These are phyloP conservation scores for Cytospora paraplurivora DNA, from an alignment of 2,329 filamentous ascomycete species.

Conservation along the genomic window DNA sequence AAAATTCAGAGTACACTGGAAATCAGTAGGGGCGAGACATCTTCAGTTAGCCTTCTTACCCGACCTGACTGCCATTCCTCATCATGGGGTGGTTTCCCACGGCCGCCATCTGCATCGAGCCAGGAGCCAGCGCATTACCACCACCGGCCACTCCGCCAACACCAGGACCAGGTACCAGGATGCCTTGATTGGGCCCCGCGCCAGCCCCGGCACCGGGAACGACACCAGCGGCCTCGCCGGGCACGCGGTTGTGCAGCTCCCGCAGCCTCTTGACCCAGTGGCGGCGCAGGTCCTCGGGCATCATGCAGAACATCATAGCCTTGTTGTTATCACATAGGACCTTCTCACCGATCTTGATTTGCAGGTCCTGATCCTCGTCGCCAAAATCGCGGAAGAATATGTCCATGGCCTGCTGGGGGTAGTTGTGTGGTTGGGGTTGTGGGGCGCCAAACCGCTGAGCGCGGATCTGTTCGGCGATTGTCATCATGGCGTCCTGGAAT, in stretches of 20 bases:
- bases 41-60: slow-evolving; percentile 1
- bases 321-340: slow-evolving; percentile 61
- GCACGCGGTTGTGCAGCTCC: slow-evolving; percentile 46
- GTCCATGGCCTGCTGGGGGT: slow-evolving; percentile 61
- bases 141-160: background rate
- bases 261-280: slow-evolving; percentile 59
- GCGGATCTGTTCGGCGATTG: slow-evolving; percentile 34
- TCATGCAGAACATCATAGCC: slow-evolving; percentile 65
- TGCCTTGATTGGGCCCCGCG: background rate
- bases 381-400: slow-evolving; percentile 61
- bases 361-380: slow-evolving; percentile 59
- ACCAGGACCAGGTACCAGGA: slow-evolving; percentile 18
- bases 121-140: slow-evolving; percentile 8
- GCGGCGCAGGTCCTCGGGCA: slow-evolving; percentile 53
- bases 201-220: background rate
- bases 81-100: slow-evolving; percentile 18
- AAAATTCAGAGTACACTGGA: background rate
- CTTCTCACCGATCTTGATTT: slow-evolving; percentile 61
- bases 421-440: slow-evolving; percentile 44
- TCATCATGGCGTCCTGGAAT: slow-evolving; percentile 25
- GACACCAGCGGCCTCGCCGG: slow-evolving; percentile 13
- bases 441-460: slow-evolving; percentile 44
- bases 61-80: slow-evolving; percentile 25
- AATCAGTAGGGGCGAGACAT: background rate
- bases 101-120: slow-evolving; percentile 22